These are phyloP conservation scores for Penicillium sumatraense DNA, from an alignment of 2,329 filamentous ascomycete species.

Conservation along the genomic window DNA sequence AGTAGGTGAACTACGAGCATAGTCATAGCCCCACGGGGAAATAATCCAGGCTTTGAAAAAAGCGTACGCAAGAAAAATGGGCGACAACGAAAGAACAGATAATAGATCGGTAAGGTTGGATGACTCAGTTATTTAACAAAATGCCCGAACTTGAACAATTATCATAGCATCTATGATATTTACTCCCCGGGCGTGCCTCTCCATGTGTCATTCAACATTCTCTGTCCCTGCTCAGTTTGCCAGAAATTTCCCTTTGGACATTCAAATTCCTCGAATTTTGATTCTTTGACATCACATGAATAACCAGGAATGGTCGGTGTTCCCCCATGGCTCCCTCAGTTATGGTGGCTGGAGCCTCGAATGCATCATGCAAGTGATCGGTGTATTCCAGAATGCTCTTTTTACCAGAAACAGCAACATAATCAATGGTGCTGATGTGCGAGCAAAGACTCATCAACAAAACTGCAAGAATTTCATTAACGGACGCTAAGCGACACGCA, in stretches of 20 bases:
- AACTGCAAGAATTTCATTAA: constrained; percentile 20
- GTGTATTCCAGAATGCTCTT: not conserved
- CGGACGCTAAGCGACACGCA: constrained; percentile 21
- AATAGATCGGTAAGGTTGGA: no score
- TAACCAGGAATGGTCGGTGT: constrained; percentile 2
- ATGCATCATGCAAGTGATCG: not conserved
- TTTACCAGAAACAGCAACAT: not conserved
- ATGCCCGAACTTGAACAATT: no score
- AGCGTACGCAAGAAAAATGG: no score
- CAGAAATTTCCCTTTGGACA: constrained; percentile 38
- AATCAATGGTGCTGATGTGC: not conserved
- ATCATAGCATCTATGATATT: no score
- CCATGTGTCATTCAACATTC: no score
- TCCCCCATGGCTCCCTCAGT: not conserved
- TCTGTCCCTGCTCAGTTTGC: constrained; percentile 36
- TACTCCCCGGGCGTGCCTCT: no score
- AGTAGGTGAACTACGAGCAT: no score
- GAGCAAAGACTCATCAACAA: constrained; percentile 24
- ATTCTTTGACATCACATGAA: constrained; percentile 33
- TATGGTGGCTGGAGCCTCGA: no score
- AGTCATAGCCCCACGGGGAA: no score
- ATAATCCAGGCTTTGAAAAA: no score
- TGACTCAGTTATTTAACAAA: no score
- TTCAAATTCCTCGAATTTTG: constrained; percentile 33
- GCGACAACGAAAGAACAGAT: no score